Percentiles rank a stretch among this genome's conserved stretches.
Conservation (phyloP, 345 rosid species). For the Combretum micranthum region DNA sequence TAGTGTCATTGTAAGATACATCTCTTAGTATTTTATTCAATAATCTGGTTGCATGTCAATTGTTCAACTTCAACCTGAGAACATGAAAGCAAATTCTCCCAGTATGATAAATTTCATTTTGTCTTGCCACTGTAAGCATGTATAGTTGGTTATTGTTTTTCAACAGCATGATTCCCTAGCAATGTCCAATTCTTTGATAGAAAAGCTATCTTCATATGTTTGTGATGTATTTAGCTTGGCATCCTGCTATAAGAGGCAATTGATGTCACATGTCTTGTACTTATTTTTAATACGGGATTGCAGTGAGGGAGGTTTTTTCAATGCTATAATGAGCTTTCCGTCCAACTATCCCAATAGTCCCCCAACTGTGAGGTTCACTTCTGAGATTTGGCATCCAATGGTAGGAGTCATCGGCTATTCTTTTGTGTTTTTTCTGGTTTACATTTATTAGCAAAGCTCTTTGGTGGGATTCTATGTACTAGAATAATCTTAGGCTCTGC, state of each 20-base stretch:
- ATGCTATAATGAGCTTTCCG: slow-evolving; percentile 76
- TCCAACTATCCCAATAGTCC: slow-evolving; percentile 60
- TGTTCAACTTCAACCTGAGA: no score
- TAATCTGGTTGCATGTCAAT: no score
- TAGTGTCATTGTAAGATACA: no score
- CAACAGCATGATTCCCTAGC: no score
- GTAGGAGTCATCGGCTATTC: slow-evolving; percentile 20
- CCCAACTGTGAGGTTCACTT: slow-evolving; percentile 70
- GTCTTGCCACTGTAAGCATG: no score
- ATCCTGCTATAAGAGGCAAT: not conserved
- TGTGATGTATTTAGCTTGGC: not conserved
- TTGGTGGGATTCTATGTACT: not conserved
- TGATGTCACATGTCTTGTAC: not conserved
- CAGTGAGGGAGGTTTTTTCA: slow-evolving; percentile 86
- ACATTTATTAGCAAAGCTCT: no score
- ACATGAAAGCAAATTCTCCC: no score
- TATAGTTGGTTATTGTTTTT: no score
- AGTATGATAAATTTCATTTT: no score
- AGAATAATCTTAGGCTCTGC: not conserved
- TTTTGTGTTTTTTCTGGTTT: slow-evolving; percentile 3
- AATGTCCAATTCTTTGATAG: no score
- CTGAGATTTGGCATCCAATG: slow-evolving; percentile 93
- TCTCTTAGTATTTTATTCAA: no score
- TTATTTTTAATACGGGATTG: no score
- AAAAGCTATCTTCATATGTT: not conserved